Evolutionary conservation across 1,284 basidiomycete species (phyloP), one percentile per base, ranked within the genome.

Genomic region (Inonotus obliquus): DNA sequence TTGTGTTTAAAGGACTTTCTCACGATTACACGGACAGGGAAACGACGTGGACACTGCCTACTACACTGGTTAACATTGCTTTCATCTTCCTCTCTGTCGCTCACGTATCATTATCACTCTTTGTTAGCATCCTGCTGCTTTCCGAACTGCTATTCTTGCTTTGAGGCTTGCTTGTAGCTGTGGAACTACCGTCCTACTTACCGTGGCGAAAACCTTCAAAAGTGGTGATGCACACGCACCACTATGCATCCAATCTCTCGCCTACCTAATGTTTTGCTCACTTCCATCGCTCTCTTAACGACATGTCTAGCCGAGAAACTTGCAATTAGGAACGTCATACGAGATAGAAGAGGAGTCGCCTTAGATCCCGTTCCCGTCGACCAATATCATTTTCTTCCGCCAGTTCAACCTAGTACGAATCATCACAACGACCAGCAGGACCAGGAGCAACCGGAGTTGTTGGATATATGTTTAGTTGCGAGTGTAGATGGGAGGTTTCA

Each of bases 401-500:
- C 68, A 21, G 56, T 61, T 21, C 56, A 58, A 17, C 35, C 61
- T 13, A n/a, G n/a, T n/a, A 48, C 41, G 44, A 19, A 49, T 29
- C 48, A 49, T n/a, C 62, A 49, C 29, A 38, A 59, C 14, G 62
- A 68, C 57, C 60, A 67, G 44, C 66, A 65, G 0, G 69, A 78
- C 21, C 80, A 85, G 0, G 69, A 78, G 21, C 80, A 85, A 63
- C 75, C 86, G 17, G 79, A 86, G 35, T 76, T 94, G 4, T 74
- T 92, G 65, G 88, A 93, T 69, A 82, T 91, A 49, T 86, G 94
- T 52, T 81, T 96, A 11, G 83, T 94, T 13, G 90, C 94, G 2
- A 91, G 91, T 7, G 84, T 96, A n/a, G 94, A 96, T 73, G 94
- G 94, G 25, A 89, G 87, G 63, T 86, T 96, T 52, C 92, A 94